A percentile compares a stretch with the other conserved stretches of the same genome.
These are phyloP conservation scores for Scleroderma citrinum DNA, from an alignment of 768 basidiomycete species.

Conservation along the genomic window DNA sequence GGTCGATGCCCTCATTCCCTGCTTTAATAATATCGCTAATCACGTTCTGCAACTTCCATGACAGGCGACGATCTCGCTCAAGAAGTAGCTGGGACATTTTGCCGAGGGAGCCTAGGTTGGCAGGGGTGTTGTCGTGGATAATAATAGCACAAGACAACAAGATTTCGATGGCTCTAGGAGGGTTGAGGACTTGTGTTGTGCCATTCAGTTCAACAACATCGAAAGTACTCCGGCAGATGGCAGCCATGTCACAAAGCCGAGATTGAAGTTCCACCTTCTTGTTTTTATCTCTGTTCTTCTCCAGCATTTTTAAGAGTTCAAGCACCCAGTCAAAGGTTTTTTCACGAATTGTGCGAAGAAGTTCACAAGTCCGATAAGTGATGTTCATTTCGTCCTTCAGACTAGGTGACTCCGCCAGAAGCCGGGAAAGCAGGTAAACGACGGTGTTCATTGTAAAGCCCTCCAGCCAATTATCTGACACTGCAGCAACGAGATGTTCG, in stretches of 20 bases:
- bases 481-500: constrained; percentile 22
- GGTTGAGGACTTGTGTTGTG: background rate
- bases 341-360: constrained; percentile 24
- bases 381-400: background rate
- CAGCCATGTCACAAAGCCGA: constrained; percentile 3
- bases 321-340: constrained; percentile 28
- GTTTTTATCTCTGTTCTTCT: background rate
- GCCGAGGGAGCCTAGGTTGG: no score
- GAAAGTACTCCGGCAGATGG: constrained; percentile 4
- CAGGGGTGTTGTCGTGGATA: background rate
- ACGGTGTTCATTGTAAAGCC: constrained; percentile 21
- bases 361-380: constrained; percentile 6
- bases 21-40: background rate
- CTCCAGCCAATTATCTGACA: constrained; percentile 34
- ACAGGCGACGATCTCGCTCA: background rate
- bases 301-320: constrained; percentile 18
- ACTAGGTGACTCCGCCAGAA: background rate
- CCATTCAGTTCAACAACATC: background rate
- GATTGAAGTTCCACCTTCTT: background rate
- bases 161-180: background rate
- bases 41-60: background rate
- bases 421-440: constrained; percentile 16
- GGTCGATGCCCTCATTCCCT: background rate
- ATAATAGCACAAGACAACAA: background rate
- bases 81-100: background rate